Conservation (phyloP, 805 yeast genomes). For the Ogataea dorogensis region DNA sequence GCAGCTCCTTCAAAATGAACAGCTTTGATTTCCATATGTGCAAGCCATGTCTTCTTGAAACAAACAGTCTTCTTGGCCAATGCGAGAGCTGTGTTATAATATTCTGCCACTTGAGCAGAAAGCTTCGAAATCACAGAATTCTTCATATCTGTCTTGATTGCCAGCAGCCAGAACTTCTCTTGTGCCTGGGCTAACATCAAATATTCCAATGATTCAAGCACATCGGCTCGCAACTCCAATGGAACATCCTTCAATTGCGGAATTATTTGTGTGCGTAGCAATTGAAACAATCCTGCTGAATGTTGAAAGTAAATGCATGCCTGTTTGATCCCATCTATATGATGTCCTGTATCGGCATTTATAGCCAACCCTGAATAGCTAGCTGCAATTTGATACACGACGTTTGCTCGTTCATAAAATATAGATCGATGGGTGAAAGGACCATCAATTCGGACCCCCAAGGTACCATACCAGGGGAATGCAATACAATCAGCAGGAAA, state of each 20-base stretch:
- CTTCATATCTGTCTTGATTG: slow-evolving; percentile 48
- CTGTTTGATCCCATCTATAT: slow-evolving; percentile 56
- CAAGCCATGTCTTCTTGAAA: slow-evolving; percentile 54
- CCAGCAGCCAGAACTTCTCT: slow-evolving; percentile 80
- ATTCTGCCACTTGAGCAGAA: slow-evolving; percentile 59
- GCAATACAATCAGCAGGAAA: slow-evolving; percentile 62
- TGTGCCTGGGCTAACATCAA: slow-evolving; percentile 83
- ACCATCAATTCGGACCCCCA: slow-evolving; percentile 54
- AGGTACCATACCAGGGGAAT: slow-evolving; percentile 73
- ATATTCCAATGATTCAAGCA: slow-evolving; percentile 48
- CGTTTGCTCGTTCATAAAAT: slow-evolving; percentile 57
- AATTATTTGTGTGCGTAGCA: slow-evolving; percentile 27
- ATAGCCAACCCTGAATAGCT: slow-evolving; percentile 57
- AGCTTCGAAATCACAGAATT: slow-evolving; percentile 63
- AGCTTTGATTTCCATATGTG: slow-evolving; percentile 56
- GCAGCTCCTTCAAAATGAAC: slow-evolving; percentile 73
- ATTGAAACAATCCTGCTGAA: slow-evolving; percentile 66
- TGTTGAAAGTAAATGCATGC: slow-evolving; percentile 65
- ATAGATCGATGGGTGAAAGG: slow-evolving; percentile 49
- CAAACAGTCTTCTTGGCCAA: slow-evolving; percentile 42
- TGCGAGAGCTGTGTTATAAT: slow-evolving; percentile 47
- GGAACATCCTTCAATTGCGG: slow-evolving; percentile 27
- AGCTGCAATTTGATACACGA: slow-evolving; percentile 69
- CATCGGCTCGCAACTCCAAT: slow-evolving; percentile 49
- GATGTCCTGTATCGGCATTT: slow-evolving; percentile 38